phyloP scores from a whole-genome alignment of 345 rosid species.

The Clausena lansium region DNA sequence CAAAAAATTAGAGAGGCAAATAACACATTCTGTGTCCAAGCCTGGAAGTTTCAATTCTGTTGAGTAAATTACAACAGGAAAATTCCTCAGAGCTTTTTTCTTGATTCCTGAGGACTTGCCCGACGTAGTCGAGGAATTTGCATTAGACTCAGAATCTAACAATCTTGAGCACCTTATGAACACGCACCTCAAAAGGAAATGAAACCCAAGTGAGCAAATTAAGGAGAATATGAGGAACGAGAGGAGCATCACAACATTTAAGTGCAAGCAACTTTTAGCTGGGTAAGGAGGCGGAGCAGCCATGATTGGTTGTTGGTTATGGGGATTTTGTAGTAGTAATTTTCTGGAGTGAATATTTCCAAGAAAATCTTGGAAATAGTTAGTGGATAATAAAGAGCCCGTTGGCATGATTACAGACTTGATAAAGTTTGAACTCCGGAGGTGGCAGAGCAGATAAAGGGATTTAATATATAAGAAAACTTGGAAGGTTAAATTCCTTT shows the following conservation, averaged over 20 bases:
- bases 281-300: constrained; percentile 28
- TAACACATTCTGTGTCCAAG: constrained; percentile 16
- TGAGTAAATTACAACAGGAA: constrained; percentile 3
- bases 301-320: neutral
- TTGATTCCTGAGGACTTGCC: constrained; percentile 69
- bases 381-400: constrained; percentile 5
- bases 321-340: constrained; percentile 25
- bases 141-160: constrained; percentile 12
- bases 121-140: constrained; percentile 27
- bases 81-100: constrained; percentile 58
- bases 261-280: constrained; percentile 43
- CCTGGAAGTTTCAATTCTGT: constrained; percentile 5
- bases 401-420: neutral
- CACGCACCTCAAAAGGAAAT: constrained; percentile 60
- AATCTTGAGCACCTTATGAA: constrained; percentile 43
- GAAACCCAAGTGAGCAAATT: constrained; percentile 66
- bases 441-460: neutral
- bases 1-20: constrained; percentile 10
- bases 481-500: neutral
- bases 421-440: neutral
- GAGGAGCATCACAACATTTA: constrained; percentile 67
- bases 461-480: neutral
- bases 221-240: constrained; percentile 77
- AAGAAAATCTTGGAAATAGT: constrained; percentile 9
- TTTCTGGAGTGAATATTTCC: constrained; percentile 27